Evolutionary conservation across 2,329 filamentous ascomycete genomes (phyloP).

Genomic region (Aureobasidium mangrovei): DNA sequence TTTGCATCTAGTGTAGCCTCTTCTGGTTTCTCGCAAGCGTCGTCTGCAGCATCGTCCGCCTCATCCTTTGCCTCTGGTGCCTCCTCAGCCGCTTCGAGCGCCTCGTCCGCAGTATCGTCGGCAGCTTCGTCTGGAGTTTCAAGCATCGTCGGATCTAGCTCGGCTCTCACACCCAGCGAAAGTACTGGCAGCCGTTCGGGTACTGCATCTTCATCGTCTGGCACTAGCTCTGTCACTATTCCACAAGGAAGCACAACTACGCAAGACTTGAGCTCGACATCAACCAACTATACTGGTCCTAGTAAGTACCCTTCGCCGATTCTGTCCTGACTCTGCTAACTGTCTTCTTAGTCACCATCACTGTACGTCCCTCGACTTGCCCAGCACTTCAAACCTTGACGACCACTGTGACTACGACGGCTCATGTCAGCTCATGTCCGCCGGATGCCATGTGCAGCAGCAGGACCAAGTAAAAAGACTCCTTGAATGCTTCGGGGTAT

Average conservation of each 20-base stretch:
- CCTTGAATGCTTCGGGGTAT: too few species aligned
- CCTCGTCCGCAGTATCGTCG: conserved; percentile 22
- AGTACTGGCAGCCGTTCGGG: not conserved
- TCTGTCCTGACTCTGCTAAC: not conserved
- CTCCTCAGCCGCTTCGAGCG: conserved; percentile 21
- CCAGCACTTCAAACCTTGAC: conserved; percentile 9
- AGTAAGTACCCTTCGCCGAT: not conserved
- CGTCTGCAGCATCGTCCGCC: conserved; percentile 3
- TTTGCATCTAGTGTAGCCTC: conserved; percentile 24
- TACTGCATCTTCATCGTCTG: not conserved
- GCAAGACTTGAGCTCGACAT: not conserved
- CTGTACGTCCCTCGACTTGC: conserved; percentile 11
- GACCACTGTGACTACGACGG: conserved; percentile 11
- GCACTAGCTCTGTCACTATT: not conserved
- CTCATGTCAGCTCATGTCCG: conserved; percentile 4
- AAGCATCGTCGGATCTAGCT: not conserved
- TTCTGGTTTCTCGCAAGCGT: not conserved
- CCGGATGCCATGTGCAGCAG: conserved; percentile 5
- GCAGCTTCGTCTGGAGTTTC: not conserved
- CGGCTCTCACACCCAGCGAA: not conserved
- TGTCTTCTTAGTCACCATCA: not conserved
- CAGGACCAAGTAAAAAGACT: not conserved
- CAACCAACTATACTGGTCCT: conserved; percentile 6
- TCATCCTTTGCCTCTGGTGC: conserved; percentile 13
- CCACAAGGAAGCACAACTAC: not conserved